A percentile compares a stretch with the other conserved stretches of the same genome.
Conservation (phyloP, 768 basidiomycete species). For the Boletellus ananiceps region DNA sequence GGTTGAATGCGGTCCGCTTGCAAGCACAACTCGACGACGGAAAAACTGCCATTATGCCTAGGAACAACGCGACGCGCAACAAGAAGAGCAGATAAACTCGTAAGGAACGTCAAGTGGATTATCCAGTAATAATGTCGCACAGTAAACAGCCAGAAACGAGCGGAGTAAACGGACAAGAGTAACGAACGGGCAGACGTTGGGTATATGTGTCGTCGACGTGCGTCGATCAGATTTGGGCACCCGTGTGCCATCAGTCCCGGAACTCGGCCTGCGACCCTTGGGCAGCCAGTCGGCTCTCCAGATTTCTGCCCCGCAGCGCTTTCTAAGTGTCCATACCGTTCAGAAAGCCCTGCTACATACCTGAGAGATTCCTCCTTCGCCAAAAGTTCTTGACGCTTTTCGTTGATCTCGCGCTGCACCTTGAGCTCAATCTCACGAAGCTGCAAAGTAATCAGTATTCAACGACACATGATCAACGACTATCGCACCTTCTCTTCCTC, state of each 20-base stretch:
- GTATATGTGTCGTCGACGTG: slow-evolving; percentile 31
- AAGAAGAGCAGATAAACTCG: slow-evolving; percentile 29
- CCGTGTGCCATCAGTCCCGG: slow-evolving; percentile 48
- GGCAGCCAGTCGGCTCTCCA: slow-evolving; percentile 87
- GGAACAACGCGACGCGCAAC: slow-evolving; percentile 18
- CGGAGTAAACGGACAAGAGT: slow-evolving; percentile 33
- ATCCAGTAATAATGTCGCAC: slow-evolving; percentile 34
- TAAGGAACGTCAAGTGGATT: slow-evolving; percentile 36
- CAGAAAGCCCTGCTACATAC: slow-evolving; percentile 35
- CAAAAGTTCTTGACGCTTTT: slow-evolving; percentile 93
- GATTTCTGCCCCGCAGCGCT: slow-evolving; percentile 48
- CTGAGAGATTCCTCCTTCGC: slow-evolving; percentile 95
- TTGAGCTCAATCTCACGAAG: slow-evolving; percentile 97
- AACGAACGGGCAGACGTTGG: slow-evolving; percentile 32
- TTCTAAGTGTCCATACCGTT: not conserved
- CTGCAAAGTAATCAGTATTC: slow-evolving; percentile 34
- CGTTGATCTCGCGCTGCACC: slow-evolving; percentile 95
- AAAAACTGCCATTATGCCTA: slow-evolving; percentile 19
- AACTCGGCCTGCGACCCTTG: slow-evolving; percentile 82
- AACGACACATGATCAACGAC: not conserved
- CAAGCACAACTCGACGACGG: slow-evolving; percentile 3
- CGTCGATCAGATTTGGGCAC: slow-evolving; percentile 20
- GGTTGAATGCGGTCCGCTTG: slow-evolving; percentile 22
- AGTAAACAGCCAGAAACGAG: slow-evolving; percentile 32
- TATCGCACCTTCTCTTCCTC: slow-evolving; percentile 86